Evolutionary conservation across 1,284 basidiomycete genomes (phyloP).

Genomic region (Fomitopsis pinicola): DNA sequence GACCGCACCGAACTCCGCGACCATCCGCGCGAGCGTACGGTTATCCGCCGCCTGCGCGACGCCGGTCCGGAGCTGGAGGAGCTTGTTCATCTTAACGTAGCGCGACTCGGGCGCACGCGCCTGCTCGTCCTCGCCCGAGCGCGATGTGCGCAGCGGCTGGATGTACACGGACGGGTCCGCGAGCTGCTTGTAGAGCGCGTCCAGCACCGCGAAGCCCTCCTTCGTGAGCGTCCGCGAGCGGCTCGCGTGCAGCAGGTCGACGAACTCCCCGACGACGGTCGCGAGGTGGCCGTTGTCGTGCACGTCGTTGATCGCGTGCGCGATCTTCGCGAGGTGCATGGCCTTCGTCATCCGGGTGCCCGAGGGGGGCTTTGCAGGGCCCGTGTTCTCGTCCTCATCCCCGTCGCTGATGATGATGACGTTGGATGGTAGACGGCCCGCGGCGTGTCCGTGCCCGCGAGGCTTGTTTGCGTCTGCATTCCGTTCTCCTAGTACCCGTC

Average conservation of each 20-base stretch:
- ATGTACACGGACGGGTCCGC: slow-evolving; percentile 58
- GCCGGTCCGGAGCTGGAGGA: slow-evolving; percentile 50
- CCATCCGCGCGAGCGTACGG: slow-evolving; percentile 52
- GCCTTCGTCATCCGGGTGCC: slow-evolving; percentile 46
- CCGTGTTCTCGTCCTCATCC: slow-evolving; percentile 34
- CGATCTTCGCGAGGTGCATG: slow-evolving; percentile 43
- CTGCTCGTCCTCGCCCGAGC: slow-evolving; percentile 22
- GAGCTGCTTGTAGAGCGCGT: slow-evolving; percentile 63
- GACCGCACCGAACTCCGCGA: slow-evolving; percentile 61
- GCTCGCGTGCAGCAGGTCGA: slow-evolving; percentile 53
- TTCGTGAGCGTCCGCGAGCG: slow-evolving; percentile 63
- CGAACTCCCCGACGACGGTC: slow-evolving; percentile 51
- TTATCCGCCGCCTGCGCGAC: slow-evolving; percentile 48
- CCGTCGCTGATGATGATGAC: slow-evolving; percentile 41
- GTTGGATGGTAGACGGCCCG: slow-evolving; percentile 26
- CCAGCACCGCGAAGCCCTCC: slow-evolving; percentile 66
- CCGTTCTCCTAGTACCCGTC: slow-evolving; percentile 24
- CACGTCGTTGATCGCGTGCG: slow-evolving; percentile 38
- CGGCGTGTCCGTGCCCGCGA: slow-evolving; percentile 8
- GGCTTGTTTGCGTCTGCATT: slow-evolving; percentile 13
- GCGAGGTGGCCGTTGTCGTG: slow-evolving; percentile 52
- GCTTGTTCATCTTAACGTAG: slow-evolving; percentile 49
- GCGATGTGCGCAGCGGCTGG: slow-evolving; percentile 45
- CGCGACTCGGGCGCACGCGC: slow-evolving; percentile 34
- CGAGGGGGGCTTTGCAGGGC: slow-evolving; percentile 23